Conservation (phyloP, 371 early-diverging fungal species). For the Mortierella sp. region DNA sequence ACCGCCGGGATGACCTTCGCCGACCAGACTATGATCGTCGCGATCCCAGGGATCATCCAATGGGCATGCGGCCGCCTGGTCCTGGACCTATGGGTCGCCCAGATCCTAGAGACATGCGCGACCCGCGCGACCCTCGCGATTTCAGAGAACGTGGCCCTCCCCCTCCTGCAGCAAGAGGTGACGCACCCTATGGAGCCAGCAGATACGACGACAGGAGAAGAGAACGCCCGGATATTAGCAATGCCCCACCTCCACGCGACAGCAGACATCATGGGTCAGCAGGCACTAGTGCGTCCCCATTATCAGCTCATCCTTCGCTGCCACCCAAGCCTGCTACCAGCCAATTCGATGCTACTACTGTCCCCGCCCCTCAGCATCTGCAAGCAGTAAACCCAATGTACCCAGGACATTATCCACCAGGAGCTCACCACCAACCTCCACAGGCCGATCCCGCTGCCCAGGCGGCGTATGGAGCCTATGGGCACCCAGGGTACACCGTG, state of each 20-base stretch:
- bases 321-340: slow-evolving; percentile 54
- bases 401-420: slow-evolving; percentile 31
- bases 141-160: slow-evolving; percentile 51
- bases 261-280: slow-evolving; percentile 46
- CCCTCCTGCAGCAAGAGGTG: slow-evolving; percentile 36
- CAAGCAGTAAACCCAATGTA: slow-evolving; percentile 26
- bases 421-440: slow-evolving; percentile 34
- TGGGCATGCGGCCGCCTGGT: slow-evolving; percentile 30
- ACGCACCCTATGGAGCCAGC: slow-evolving; percentile 34
- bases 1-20: slow-evolving; percentile 57
- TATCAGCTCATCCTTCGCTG: slow-evolving; percentile 46
- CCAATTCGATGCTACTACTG: slow-evolving; percentile 29
- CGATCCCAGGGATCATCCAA: slow-evolving; percentile 52
- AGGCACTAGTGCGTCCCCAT: slow-evolving; percentile 28
- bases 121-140: slow-evolving; percentile 46
- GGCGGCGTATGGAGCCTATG: slow-evolving; percentile 38
- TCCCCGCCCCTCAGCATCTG: slow-evolving; percentile 22
- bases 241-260: slow-evolving; percentile 48
- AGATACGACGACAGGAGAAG: slow-evolving; percentile 59
- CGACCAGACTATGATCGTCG: slow-evolving; percentile 60
- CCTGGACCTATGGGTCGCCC: slow-evolving; percentile 38
- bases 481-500: slow-evolving; percentile 31
- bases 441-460: slow-evolving; percentile 31
- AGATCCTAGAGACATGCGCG: slow-evolving; percentile 43
- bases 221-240: slow-evolving; percentile 43